phyloP scores from a whole-genome alignment of 2,329 filamentous ascomycete species.

The Gaeumannomyces sp. region DNA sequence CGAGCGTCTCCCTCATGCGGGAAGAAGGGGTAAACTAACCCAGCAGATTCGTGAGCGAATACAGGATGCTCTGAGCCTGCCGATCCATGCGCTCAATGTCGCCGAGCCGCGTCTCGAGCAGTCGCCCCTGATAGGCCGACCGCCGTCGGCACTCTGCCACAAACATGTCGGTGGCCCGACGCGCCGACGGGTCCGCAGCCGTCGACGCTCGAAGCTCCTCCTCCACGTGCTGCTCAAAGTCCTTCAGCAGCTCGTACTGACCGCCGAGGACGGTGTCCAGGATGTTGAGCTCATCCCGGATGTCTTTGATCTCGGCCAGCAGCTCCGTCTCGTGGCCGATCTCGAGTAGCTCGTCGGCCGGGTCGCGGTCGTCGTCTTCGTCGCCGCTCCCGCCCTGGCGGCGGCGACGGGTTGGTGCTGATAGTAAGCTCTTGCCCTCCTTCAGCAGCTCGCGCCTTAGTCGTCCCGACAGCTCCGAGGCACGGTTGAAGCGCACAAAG shows the following conservation, averaged over 20 bases:
- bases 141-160: slow-evolving; percentile 42
- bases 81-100: slow-evolving; percentile 60
- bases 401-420: background rate
- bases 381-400: slow-evolving; percentile 7
- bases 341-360: slow-evolving; percentile 51
- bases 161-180: slow-evolving; percentile 10
- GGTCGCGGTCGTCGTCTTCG: slow-evolving; percentile 22
- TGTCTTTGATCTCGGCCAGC: slow-evolving; percentile 59
- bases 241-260: slow-evolving; percentile 17
- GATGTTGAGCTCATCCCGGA: slow-evolving; percentile 61
- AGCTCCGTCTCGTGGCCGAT: slow-evolving; percentile 56
- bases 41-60: slow-evolving; percentile 54
- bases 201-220: slow-evolving; percentile 19
- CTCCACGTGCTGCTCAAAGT: slow-evolving; percentile 37
- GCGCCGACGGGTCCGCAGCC: slow-evolving; percentile 5
- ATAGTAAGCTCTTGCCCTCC: slow-evolving; percentile 4
- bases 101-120: slow-evolving; percentile 50
- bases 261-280: slow-evolving; percentile 35
- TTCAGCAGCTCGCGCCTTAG: slow-evolving; percentile 40
- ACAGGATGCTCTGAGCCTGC: slow-evolving; percentile 54
- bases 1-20: no score
- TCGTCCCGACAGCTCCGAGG: slow-evolving; percentile 50
- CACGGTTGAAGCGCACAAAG: slow-evolving; percentile 53
- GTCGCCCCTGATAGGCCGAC: slow-evolving; percentile 50
- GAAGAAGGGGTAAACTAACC: background rate